Evolutionary conservation across 1,139 yeast species (phyloP).

Genomic region (Taphrina betulina): DNA sequence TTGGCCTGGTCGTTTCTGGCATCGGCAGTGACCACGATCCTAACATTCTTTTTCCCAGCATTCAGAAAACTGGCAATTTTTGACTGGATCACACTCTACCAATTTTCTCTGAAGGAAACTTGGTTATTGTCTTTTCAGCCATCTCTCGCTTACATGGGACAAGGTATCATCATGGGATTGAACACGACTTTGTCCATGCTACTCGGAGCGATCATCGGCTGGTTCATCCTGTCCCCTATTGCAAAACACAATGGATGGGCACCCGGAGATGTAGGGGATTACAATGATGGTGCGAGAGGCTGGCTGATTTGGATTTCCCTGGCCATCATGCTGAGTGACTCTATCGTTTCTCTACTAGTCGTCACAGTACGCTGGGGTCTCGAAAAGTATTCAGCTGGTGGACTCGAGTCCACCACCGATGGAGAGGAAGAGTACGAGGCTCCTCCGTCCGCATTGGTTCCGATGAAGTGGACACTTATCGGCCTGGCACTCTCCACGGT

Average conservation of each 20-base stretch:
- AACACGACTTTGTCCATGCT: constrained; percentile 90
- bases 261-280: constrained; percentile 82
- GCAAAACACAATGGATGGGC: constrained; percentile 77
- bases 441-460: constrained; percentile 52
- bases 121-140: constrained; percentile 90
- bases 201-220: constrained; percentile 82
- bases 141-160: constrained; percentile 96
- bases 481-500: constrained; percentile 69
- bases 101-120: constrained; percentile 52
- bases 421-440: constrained; percentile 48
- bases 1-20: constrained; percentile 61
- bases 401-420: constrained; percentile 39
- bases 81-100: constrained; percentile 48
- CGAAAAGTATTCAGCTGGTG: neutral
- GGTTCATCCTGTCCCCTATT: constrained; percentile 85
- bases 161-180: constrained; percentile 95
- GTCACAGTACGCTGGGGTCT: constrained; percentile 48
- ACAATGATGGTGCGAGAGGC: constrained; percentile 79
- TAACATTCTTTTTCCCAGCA: constrained; percentile 70
- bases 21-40: constrained; percentile 70
- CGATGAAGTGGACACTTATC: constrained; percentile 51
- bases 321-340: constrained; percentile 91
- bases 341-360: constrained; percentile 74
- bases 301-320: constrained; percentile 96
- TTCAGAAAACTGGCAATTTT: constrained; percentile 70